Conservation (phyloP, 768 basidiomycete genomes). For the Asterophora lycoperdoides region DNA sequence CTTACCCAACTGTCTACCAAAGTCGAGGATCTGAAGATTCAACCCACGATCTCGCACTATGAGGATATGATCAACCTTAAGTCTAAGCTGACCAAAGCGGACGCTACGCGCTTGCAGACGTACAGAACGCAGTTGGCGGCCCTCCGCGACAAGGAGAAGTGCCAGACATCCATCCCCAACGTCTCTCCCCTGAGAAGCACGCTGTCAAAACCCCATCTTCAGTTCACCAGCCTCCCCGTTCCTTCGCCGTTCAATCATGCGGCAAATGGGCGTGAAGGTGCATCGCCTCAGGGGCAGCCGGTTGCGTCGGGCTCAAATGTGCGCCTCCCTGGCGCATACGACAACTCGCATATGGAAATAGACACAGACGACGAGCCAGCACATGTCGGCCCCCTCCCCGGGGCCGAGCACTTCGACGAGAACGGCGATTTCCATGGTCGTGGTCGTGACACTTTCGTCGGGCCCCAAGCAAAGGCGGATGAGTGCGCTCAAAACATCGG, state of each 20-base stretch:
- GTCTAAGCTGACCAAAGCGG: constrained; percentile 12
- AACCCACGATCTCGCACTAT: constrained; percentile 7
- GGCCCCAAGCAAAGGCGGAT: constrained; percentile 43
- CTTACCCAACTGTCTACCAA: too few relatives aligned
- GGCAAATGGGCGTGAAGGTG: not conserved
- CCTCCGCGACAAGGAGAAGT: constrained; percentile 12
- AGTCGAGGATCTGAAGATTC: constrained; percentile 13
- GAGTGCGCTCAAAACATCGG: constrained; percentile 37
- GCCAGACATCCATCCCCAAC: constrained; percentile 11
- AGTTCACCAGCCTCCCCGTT: not conserved
- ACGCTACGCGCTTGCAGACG: constrained; percentile 8
- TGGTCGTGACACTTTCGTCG: constrained; percentile 39
- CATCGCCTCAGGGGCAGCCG: not conserved
- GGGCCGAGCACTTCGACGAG: constrained; percentile 32
- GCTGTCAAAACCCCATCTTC: not conserved
- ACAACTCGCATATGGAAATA: not conserved
- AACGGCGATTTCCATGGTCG: constrained; percentile 47
- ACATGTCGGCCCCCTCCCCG: constrained; percentile 22
- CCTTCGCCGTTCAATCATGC: not conserved
- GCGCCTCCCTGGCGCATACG: not conserved
- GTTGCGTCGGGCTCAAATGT: constrained; percentile 20
- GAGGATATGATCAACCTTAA: constrained; percentile 15
- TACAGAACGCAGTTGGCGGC: constrained; percentile 1
- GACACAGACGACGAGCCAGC: constrained; percentile 11
- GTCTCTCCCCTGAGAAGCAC: constrained; percentile 10